Conservation (phyloP, 805 yeast species). For the Kregervanrija pseudodelftensis region DNA sequence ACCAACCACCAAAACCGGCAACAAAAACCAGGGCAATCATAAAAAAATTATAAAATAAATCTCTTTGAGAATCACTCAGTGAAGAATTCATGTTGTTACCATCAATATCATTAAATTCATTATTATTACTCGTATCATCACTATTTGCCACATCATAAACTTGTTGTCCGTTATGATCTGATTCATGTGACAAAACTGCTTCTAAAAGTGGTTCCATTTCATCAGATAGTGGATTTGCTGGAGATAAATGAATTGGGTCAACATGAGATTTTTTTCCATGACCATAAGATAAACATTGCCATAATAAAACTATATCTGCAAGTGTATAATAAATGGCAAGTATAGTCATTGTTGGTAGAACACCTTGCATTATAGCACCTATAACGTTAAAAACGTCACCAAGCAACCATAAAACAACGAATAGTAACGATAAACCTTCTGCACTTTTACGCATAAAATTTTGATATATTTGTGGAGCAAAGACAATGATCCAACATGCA, state of each 20-base stretch:
- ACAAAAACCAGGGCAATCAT: constrained; percentile 62
- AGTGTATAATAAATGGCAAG: constrained; percentile 88
- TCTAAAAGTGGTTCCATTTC: constrained; percentile 58
- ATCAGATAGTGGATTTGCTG: constrained; percentile 72
- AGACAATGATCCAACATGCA: constrained; percentile 97
- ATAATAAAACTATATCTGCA: constrained; percentile 78
- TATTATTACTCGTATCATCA: constrained; percentile 7
- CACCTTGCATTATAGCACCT: constrained; percentile 86
- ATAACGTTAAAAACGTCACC: constrained; percentile 93
- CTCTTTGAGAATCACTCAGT: constrained; percentile 14
- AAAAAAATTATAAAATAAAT: constrained; percentile 30
- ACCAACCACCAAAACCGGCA: constrained; percentile 88
- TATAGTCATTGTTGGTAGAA: constrained; percentile 89
- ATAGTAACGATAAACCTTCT: constrained; percentile 82
- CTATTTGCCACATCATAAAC: constrained; percentile 16
- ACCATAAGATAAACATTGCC: constrained; percentile 81
- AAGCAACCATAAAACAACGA: constrained; percentile 83
- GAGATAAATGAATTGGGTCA: constrained; percentile 76
- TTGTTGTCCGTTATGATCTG: constrained; percentile 9
- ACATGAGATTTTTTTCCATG: constrained; percentile 42
- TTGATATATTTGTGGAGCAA: constrained; percentile 94
- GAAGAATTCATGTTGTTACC: constrained; percentile 12
- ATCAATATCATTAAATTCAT: constrained; percentile 26
- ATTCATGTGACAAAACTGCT: constrained; percentile 44
- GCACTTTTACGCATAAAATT: constrained; percentile 79